A percentile compares a stretch with the other conserved stretches of the same genome.
These are phyloP conservation scores for Eremochloa ophiuroides DNA, from an alignment of 176 grass and related monocot species.

Conservation along the genomic window DNA sequence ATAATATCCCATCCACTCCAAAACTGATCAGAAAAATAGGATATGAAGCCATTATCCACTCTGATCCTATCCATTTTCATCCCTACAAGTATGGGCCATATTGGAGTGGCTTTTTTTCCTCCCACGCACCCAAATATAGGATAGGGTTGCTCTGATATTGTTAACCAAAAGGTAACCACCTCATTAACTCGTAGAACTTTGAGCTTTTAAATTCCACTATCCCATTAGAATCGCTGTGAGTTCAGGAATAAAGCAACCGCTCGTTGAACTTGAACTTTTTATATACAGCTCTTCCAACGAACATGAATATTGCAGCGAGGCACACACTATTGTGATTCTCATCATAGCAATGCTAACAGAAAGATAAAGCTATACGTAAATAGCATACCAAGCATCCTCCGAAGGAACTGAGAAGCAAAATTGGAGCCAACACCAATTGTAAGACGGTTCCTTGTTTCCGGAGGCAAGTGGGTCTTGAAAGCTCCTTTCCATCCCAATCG, in stretches of 20 bases:
- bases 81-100: too few relatives aligned
- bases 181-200: not conserved
- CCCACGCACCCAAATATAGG: too few relatives aligned
- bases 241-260: not conserved
- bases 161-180: not conserved
- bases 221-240: not conserved
- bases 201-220: not conserved
- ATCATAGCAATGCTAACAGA: slow-evolving; percentile 50
- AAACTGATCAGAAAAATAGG: too few relatives aligned
- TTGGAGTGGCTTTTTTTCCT: too few relatives aligned
- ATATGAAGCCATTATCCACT: too few relatives aligned
- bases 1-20: too few relatives aligned
- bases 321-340: slow-evolving; percentile 16
- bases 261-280: not conserved
- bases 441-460: slow-evolving; percentile 46
- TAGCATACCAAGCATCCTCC: slow-evolving; percentile 51
- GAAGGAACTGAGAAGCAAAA: slow-evolving; percentile 32
- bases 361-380: slow-evolving; percentile 54
- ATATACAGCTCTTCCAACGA: not conserved
- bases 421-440: slow-evolving; percentile 50
- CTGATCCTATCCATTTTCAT: too few relatives aligned
- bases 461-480: slow-evolving; percentile 46
- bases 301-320: slow-evolving; percentile 3
- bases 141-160: too few relatives aligned
- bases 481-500: slow-evolving; percentile 60